Evolutionary conservation across 768 basidiomycete genomes (phyloP), one percentile per base, ranked within the genome.

Genomic region (Vararia minispora): DNA sequence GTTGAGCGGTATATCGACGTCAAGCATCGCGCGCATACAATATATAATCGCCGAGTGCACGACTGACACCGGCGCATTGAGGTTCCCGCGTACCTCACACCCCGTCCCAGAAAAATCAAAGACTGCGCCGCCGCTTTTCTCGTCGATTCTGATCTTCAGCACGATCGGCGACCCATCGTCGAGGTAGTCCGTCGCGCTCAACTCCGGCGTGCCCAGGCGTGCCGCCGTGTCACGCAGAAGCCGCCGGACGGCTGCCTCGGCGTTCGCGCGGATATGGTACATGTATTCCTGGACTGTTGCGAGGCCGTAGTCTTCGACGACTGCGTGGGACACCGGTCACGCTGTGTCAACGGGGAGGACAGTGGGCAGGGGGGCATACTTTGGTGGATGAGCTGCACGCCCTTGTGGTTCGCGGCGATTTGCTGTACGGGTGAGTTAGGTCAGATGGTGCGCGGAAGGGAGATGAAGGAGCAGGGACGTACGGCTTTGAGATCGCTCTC

Each of bases 351-450:
- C 45, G 27, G 14, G 37, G 28, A 33, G 7, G 40, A 16, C 9
- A 11, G 22, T 33, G 21, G 22, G 22, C 23, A 41, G 16, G 3
- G 28, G 17, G 8, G 45, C 74, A 44, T 54, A 87, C 85, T 73
- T 31, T 77, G 75, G 51, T 82, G 81, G 43, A 94, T 79, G 3
- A 91, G 68, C 47, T 86, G 80, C 24, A 87, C 76, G 10, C 89
- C 92, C 60, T 92, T 91, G 58, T 90, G 74, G 54, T 95, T 95
- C 6, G 90, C 88, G 2, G 89, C 87, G 45, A 92, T 80, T 87
- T 92, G 89, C 86, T 89, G 32, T 3, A 23, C 5, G 24, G 10
- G 2, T n/a, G n/a, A 24, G 12, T 14, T 6, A 6, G 1, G 11
- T 49, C 17, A 14, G 17, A 39, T 39, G 38, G 5, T 20, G 20